phyloP scores from a whole-genome alignment of 139 green algal species.

The Zygnema circumcarinatum region DNA sequence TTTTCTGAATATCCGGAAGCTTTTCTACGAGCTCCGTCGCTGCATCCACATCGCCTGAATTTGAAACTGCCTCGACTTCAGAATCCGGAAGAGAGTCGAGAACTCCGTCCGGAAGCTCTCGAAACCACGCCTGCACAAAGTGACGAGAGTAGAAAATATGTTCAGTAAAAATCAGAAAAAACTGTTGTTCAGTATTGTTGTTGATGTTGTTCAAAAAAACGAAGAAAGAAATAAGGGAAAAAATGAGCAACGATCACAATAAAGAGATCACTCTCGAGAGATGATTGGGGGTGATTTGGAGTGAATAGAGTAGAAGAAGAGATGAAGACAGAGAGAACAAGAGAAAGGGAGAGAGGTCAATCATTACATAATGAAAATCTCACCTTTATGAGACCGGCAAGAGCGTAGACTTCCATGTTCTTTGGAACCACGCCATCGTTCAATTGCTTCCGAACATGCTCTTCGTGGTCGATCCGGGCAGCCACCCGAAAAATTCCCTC shows the following conservation, averaged over 20 bases:
- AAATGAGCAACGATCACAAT: too few species aligned
- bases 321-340: too few species aligned
- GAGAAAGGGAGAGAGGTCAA: too few species aligned
- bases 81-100: slow-evolving; percentile 19
- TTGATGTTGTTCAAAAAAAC: too few species aligned
- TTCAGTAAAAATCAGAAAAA: too few species aligned
- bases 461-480: slow-evolving; percentile 48
- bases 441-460: slow-evolving; percentile 27
- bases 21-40: slow-evolving; percentile 7
- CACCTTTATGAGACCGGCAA: slow-evolving; percentile 52
- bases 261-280: too few species aligned
- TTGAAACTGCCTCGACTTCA: slow-evolving; percentile 16
- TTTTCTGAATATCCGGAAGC: slow-evolving; percentile 12
- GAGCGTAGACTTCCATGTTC: slow-evolving; percentile 36
- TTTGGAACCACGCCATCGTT: slow-evolving; percentile 42
- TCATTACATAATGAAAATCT: too few species aligned
- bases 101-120: slow-evolving; percentile 43
- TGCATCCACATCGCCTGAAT: slow-evolving; percentile 18
- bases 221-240: too few species aligned
- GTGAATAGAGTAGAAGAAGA: too few species aligned
- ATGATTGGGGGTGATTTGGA: too few species aligned
- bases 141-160: not conserved
- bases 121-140: slow-evolving; percentile 49
- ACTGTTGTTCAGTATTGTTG: too few species aligned
- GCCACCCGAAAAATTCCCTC: slow-evolving; percentile 52